Base-by-base conservation (phyloP, 805 yeast genomes). In the Saccharomycopsis sp. region DNA sequence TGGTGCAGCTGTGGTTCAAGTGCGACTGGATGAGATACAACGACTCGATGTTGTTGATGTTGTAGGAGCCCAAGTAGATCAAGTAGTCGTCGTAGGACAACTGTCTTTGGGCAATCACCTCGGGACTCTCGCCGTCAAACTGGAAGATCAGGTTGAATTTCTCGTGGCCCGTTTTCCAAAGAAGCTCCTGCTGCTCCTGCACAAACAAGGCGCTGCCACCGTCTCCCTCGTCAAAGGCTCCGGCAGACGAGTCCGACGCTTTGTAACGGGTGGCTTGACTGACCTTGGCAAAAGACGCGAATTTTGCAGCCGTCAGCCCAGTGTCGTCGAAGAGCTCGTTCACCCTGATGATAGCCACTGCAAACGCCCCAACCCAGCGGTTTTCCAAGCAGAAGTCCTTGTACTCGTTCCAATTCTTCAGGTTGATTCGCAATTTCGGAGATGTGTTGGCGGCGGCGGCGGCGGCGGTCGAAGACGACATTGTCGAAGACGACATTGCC, bases 1-100 rank as follows among this genome's bases (percentile, higher is more conserved):
- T 88, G 30, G 69, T 75, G 61, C 95, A 85, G 51, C 66, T 68
- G 55, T 85, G 95, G 53, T 84, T 84, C 52, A 84, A 61, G 53
- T 81, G 82, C 0, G 92, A 75, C 46, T 80, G 81, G 6, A 68
- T 54, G 46, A 75, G 64, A 55, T 66, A 84, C 13, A 82, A 53
- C 36, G 80, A 76, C 40, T 77, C 78, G 38, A 79, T 62, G 52
- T 82, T 80, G 59, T 84, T 84, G 51, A 84, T 71, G 58, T 82
- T 80, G 54, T 76, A 80, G 45, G 77, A 71, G 2, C 94, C 94
- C 51, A 84, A 58, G 59, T 74, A 73, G 42, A 58, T 61, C 56
- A 81, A 56, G 52, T 67, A 85, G 45, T 72, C 76, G 25, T 75
- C 73, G 49, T 70, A 74, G 12, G 67, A 52, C 34, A 67, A 53